These are phyloP conservation scores for Helianthus annuus DNA, from an alignment of 129 eudicot genomes.

Conservation along the genomic window HanXRQr2.0-SUNRISE NC_035433.2:10361365-10361864, in stretches of 20 bases:
- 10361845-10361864: slow-evolving; percentile 72
- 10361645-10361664: background rate
- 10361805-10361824: slow-evolving; percentile 29
- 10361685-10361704: slow-evolving; percentile 40
- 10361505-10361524: slow-evolving; percentile 42
- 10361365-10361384: slow-evolving; percentile 23
- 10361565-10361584: slow-evolving; percentile 22
- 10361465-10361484: slow-evolving; percentile 47
- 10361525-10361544: slow-evolving; percentile 27
- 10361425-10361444: slow-evolving; percentile 19
- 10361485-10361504: slow-evolving; percentile 31
- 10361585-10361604: slow-evolving; percentile 29
- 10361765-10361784: slow-evolving; percentile 27
- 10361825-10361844: background rate
- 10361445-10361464: slow-evolving; percentile 47
- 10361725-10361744: slow-evolving; percentile 24
- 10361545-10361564: slow-evolving; percentile 34
- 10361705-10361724: slow-evolving; percentile 37
- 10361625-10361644: slow-evolving; percentile 1
- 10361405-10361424: slow-evolving; percentile 15
- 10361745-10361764: slow-evolving; percentile 52
- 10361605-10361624: slow-evolving; percentile 10
- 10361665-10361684: slow-evolving; percentile 27
- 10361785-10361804: slow-evolving; percentile 35
- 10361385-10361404: background rate